phyloP scores from a whole-genome alignment of 2,329 filamentous ascomycete genomes.

The Alternaria gansuensis region DNA sequence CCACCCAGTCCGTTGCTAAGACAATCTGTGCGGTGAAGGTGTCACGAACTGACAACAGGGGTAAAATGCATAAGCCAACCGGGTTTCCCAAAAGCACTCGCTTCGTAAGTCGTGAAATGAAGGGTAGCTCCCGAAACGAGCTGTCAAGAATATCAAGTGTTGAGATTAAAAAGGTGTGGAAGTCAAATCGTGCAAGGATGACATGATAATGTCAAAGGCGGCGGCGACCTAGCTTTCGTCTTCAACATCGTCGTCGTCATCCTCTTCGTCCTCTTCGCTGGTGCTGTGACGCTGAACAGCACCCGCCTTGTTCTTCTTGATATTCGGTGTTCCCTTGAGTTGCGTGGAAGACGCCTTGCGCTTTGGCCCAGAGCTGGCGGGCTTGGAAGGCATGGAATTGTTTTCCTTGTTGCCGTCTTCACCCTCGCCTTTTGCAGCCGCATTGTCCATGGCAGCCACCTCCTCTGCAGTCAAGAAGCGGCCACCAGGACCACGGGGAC shows the following conservation, averaged over 20 bases:
- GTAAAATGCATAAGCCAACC: slow-evolving; percentile 47
- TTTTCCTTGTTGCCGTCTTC: slow-evolving; percentile 55
- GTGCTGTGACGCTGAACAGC: slow-evolving; percentile 53
- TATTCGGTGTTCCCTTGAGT: slow-evolving; percentile 44
- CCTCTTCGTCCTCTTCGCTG: slow-evolving; percentile 63
- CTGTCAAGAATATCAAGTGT: slow-evolving; percentile 31
- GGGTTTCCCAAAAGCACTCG: slow-evolving; percentile 46
- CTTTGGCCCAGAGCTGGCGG: slow-evolving; percentile 39
- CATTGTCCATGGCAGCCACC: slow-evolving; percentile 81
- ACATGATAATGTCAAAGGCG: not conserved
- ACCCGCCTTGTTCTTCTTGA: slow-evolving; percentile 62
- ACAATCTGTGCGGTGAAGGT: slow-evolving; percentile 46
- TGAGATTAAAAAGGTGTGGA: slow-evolving; percentile 35
- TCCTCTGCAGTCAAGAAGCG: slow-evolving; percentile 97
- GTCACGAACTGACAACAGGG: slow-evolving; percentile 37
- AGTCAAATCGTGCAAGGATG: slow-evolving; percentile 19
- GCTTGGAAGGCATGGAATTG: slow-evolving; percentile 39
- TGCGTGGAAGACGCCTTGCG: slow-evolving; percentile 45
- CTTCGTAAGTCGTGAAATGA: slow-evolving; percentile 52
- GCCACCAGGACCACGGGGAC: slow-evolving; percentile 90
- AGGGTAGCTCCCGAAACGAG: slow-evolving; percentile 31
- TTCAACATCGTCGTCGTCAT: slow-evolving; percentile 62
- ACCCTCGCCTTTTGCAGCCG: slow-evolving; percentile 35
- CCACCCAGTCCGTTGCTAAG: slow-evolving; percentile 37
- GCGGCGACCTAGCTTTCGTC: slow-evolving; percentile 51